phyloP scores from a whole-genome alignment of 306 rosid species.

The Canavalia gladiata region DNA sequence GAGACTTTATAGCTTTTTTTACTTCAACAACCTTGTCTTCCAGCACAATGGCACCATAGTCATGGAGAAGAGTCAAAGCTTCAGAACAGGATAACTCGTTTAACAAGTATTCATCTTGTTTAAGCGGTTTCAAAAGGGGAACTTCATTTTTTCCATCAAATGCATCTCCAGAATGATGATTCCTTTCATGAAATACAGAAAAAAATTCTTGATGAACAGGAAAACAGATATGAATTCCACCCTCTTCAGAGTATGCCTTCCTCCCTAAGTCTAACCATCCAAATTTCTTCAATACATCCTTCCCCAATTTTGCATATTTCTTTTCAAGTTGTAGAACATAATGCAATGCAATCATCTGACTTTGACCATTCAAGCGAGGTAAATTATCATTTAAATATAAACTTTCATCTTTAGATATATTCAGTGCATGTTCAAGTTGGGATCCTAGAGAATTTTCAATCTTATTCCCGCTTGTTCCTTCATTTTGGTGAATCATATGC shows the following conservation, averaged over 20 bases:
- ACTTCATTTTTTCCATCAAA: conserved; percentile 52
- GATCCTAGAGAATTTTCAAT: conserved; percentile 44
- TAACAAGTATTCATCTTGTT: conserved; percentile 44
- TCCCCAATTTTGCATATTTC: conserved; percentile 80
- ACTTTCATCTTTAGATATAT: conserved; percentile 52
- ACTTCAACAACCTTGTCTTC: conserved; percentile 71
- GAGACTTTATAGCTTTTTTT: conserved; percentile 70
- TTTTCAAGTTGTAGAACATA: conserved; percentile 75
- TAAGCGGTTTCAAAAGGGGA: conserved; percentile 49
- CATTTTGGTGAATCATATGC: conserved; percentile 44
- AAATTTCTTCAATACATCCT: conserved; percentile 88
- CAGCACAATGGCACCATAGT: conserved; percentile 62
- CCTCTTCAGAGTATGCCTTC: conserved; percentile 73
- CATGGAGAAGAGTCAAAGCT: conserved; percentile 71
- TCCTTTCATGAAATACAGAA: conserved; percentile 54
- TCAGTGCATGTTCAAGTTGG: conserved; percentile 44
- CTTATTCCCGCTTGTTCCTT: conserved; percentile 44
- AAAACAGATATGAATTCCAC: conserved; percentile 74
- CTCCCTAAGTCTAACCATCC: conserved; percentile 88
- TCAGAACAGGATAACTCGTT: conserved; percentile 56
- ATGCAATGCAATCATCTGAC: conserved; percentile 51
- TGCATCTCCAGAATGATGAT: conserved; percentile 51
- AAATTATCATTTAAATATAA: conserved; percentile 47
- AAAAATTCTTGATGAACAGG: conserved; percentile 69
- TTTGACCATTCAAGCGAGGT: conserved; percentile 44